phyloP scores from a whole-genome alignment of 257 asterid genomes.

The Parsonsia alboflavescens region DNA sequence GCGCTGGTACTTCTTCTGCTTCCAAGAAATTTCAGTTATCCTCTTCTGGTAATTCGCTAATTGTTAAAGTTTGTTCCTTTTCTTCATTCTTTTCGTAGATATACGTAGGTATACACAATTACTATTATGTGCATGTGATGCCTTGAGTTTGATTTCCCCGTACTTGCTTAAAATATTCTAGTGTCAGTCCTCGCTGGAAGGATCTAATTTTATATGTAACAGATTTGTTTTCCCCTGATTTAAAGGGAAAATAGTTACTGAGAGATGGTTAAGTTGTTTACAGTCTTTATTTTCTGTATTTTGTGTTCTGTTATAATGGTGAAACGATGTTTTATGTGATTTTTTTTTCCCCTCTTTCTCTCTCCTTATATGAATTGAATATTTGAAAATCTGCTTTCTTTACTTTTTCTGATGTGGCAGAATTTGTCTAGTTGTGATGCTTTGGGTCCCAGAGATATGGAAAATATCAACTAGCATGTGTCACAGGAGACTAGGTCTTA shows the following conservation, averaged over 20 bases:
- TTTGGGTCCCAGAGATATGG: conserved; percentile 2
- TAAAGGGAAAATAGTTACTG: not conserved
- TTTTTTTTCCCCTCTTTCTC: not conserved
- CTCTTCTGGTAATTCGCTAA: conserved; percentile 23
- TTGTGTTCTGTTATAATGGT: not conserved
- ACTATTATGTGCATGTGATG: not conserved
- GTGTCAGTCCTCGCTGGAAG: not conserved
- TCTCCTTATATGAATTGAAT: not conserved
- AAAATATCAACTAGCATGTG: not conserved
- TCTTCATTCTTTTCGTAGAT: not conserved
- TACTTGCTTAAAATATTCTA: not conserved
- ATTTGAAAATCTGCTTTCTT: not conserved
- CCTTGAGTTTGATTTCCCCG: not conserved
- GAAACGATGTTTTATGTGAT: not conserved
- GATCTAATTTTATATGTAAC: not conserved
- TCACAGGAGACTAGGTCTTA: not conserved
- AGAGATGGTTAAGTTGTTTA: not conserved
- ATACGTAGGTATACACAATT: not conserved
- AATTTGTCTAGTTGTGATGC: not conserved
- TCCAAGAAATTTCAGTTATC: conserved; percentile 36
- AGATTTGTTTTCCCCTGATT: not conserved
- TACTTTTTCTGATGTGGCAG: not conserved
- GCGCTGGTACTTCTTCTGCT: conserved; percentile 26
- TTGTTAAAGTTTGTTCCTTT: not conserved
- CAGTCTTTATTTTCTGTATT: not conserved